phyloP scores from a whole-genome alignment of 140 eudicot species.

The Flaveria floridana region DNA sequence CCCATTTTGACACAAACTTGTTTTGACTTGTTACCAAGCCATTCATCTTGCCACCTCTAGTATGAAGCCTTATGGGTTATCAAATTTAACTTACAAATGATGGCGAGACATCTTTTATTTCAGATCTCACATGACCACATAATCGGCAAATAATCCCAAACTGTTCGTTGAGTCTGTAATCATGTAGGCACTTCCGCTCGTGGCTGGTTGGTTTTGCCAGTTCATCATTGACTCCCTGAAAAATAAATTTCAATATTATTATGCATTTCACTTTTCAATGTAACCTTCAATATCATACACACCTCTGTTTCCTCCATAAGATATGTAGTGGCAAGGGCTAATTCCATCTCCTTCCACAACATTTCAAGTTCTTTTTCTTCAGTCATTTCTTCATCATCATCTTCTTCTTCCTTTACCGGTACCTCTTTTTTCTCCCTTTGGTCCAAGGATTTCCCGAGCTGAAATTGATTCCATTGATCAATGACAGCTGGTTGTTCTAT shows the following conservation, averaged over 20 bases:
- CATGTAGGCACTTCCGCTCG: slow-evolving; percentile 61
- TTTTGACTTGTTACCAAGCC: slow-evolving; percentile 17
- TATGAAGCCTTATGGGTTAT: slow-evolving; percentile 5
- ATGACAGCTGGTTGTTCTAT: slow-evolving; percentile 64
- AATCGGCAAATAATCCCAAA: slow-evolving; percentile 76
- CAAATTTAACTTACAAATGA: slow-evolving; percentile 68
- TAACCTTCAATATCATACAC: neutral
- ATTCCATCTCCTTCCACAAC: slow-evolving; percentile 96
- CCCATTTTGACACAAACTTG: neutral
- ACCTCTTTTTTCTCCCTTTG: slow-evolving; percentile 46
- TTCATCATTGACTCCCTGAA: slow-evolving; percentile 50
- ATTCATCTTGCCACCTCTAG: neutral
- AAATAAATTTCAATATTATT: slow-evolving; percentile 11
- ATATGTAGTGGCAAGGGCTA: slow-evolving; percentile 74
- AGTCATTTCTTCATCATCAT: slow-evolving; percentile 74
- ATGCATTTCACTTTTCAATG: slow-evolving; percentile 8
- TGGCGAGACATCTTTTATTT: slow-evolving; percentile 79
- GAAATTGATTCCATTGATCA: slow-evolving; percentile 83
- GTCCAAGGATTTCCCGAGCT: slow-evolving; percentile 39
- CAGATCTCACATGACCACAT: slow-evolving; percentile 84
- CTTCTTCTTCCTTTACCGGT: slow-evolving; percentile 45
- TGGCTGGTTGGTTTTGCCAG: slow-evolving; percentile 34
- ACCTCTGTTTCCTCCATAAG: slow-evolving; percentile 79
- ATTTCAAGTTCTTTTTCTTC: slow-evolving; percentile 78
- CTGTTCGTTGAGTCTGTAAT: slow-evolving; percentile 77